Evolutionary conservation across 768 basidiomycete genomes (phyloP), one percentile per base, ranked within the genome.

Genomic region (Candolleomyces efflorescens): DNA sequence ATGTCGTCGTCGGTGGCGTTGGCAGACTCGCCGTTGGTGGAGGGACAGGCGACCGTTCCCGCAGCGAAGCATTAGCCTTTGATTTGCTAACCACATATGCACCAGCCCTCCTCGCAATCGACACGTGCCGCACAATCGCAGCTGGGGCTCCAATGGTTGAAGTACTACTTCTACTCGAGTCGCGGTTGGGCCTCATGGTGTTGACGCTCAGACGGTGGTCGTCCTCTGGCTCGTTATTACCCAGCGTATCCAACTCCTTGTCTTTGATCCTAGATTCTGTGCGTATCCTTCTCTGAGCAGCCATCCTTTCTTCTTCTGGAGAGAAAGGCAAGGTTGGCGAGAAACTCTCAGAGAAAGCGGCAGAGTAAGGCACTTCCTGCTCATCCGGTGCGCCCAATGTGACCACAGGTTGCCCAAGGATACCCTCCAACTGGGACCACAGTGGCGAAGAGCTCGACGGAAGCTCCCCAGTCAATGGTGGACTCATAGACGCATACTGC

Each of bases 81-180:
- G 61, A 58, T 50, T 65, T 65, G 55, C 75, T 72, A 39, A 84
- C 67, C 17, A 84, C 75, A 45, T 79, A 81, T n/a, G 84, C 83
- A 10, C 79, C 74, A 12, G 81, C 76, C 52, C 79, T 72, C 56
- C 80, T 72, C 23, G 77, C 81, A 11, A 85, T 69, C 20, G 74
- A 78, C 9, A 75, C 80, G 53, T 72, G 73, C 50, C 78, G 69
- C 6, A 82, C 78, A 51, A 82, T 74, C 9, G 72, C 74, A 13
- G 74, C 65, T 17, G 70, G 59, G 2, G 68, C 66, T 15, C 72
- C 67, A 54, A 80, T 61, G 13, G 78, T 80, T 22, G 78, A 78
- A 11, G 75, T 72, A 60, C 76, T 78, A 62, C 78, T 79, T 54
- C 75, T 69, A 58, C 69, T 77, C 12, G 81, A 81, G 62, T 80